Evolutionary conservation across 2,329 filamentous ascomycete genomes (phyloP).

Genomic region (Cladobotryum mycophilum): DNA sequence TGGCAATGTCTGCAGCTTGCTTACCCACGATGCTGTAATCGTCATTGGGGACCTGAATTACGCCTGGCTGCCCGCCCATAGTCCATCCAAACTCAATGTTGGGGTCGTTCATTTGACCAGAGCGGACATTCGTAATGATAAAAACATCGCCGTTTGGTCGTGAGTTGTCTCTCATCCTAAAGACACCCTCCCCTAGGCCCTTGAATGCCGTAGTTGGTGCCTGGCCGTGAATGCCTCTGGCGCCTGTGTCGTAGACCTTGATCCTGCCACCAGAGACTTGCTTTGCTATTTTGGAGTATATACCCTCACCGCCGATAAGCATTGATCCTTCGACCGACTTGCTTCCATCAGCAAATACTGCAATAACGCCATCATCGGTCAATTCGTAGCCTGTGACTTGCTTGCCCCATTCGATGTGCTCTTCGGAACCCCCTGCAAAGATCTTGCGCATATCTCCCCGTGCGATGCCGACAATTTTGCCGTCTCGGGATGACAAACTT

Average conservation of each 20-base stretch:
- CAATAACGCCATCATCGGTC: slow-evolving; percentile 46
- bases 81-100: slow-evolving; percentile 57
- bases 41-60: slow-evolving; percentile 52
- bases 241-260: slow-evolving; percentile 58
- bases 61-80: slow-evolving; percentile 50
- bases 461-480: slow-evolving; percentile 55
- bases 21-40: slow-evolving; percentile 53
- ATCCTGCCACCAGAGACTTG: slow-evolving; percentile 52
- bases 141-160: slow-evolving; percentile 42
- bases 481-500: slow-evolving; percentile 44
- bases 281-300: slow-evolving; percentile 53
- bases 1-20: slow-evolving; percentile 52
- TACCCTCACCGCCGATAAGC: slow-evolving; percentile 57
- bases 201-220: slow-evolving; percentile 57
- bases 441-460: slow-evolving; percentile 56
- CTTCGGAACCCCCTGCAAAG: slow-evolving; percentile 52
- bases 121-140: slow-evolving; percentile 58
- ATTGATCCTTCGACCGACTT: slow-evolving; percentile 53
- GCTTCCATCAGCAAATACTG: slow-evolving; percentile 54
- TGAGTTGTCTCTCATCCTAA: slow-evolving; percentile 43
- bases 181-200: slow-evolving; percentile 57
- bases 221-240: slow-evolving; percentile 59
- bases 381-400: slow-evolving; percentile 54
- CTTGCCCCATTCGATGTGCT: slow-evolving; percentile 47
- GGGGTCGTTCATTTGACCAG: slow-evolving; percentile 53